Evolutionary conservation across 2,329 filamentous ascomycete genomes (phyloP), one percentile per base, ranked within the genome.

Genomic region (Aureobasidium namibiae): DNA sequence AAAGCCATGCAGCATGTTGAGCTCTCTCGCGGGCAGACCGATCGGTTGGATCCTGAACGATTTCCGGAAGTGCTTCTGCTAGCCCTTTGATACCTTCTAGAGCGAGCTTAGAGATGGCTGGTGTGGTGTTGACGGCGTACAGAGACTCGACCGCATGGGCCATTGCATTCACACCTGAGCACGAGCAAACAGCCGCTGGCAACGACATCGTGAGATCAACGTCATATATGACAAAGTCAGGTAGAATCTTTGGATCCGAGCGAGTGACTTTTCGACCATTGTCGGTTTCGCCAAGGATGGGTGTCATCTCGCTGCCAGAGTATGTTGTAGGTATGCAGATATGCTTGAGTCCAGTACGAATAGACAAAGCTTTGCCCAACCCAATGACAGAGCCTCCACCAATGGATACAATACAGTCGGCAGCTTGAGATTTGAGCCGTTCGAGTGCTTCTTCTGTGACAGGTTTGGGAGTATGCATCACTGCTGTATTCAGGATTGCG

Each of bases 131-230:
- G 11, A 31, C 24, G 9, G 84, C 81, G 65, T 87, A 87, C 2
- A 87, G 74, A 2, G 83, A 81, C 70, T 87, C 84, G 53, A 85
- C 82, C 76, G 82, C 78, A 70, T 87, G 84, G 2, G 84, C 84
- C 69, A 87, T 84, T 0, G 84, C 83, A 67, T 87, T 87, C 49
- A 87, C 76, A 46, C 84, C 84, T 60, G 82, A 85, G 0, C 78
- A 82, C 2, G 79, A 77, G 62, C 77, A 82, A 68, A 84, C 73
- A 0, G 67, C 69, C 2, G 70, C 65, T 0, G 84, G 83, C 24
- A 87, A 71, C 1, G 78, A 81, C 76, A 84, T 75, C 0, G 83
- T 86, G 58, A 86, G 70, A 65, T 84, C 77, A 18, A 85, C 82
- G 71, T 87, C 84, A 67, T 86, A 87, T 39, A 87, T 81, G 4